Base-by-base conservation (phyloP, 2,329 filamentous ascomycete genomes). In the Fusarium sp. region DNA sequence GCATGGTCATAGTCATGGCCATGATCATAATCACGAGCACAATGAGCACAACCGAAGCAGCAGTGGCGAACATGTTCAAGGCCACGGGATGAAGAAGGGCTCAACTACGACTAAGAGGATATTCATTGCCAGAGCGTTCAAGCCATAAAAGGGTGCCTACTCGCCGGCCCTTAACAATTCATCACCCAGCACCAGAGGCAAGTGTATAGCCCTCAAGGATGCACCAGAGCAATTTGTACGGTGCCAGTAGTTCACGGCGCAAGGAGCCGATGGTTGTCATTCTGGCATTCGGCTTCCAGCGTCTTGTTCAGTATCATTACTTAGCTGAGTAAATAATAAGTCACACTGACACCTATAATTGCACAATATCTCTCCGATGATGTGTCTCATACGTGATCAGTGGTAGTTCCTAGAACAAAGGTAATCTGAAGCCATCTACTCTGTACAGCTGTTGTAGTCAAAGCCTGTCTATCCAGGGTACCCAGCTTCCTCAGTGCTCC, bases 81-180 rank as follows among this genome's bases (percentile, higher is more conserved):
- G 24, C 13, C 59, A 71, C 41, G 77, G 71, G 20, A 22, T 62
- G 42, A 58, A 33, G 20, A 48, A 45, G 44, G 44, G 47, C 11
- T 28, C 26, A 14, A 51, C 45, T 28, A 66, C 55, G 60, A 68
- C 65, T 22, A 76, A 66, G 59, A 63, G 57, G 39, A 64, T 79
- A 5, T 85, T 90, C 70, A 81, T 90, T 62, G 88, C 88, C 0
- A 84, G 85, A 61, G 88, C 87, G 1, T 81, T 82, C 26, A 88
- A 86, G 76, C 44, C 57, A 20, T 75, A 56, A 51, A 28, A 7
- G 22, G 26, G n/a, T 41, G 28, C 35, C 11, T 55, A 24, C 33
- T 49, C 33, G 22, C 33, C 38, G 7, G 28, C 12, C 33, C 20
- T 28, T 26, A 18, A 12, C n/a, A 42, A 41, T 36, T 20, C 18